Base-by-base conservation (phyloP, 2,329 filamentous ascomycete genomes). In the Tolypocladium paradoxum region DNA sequence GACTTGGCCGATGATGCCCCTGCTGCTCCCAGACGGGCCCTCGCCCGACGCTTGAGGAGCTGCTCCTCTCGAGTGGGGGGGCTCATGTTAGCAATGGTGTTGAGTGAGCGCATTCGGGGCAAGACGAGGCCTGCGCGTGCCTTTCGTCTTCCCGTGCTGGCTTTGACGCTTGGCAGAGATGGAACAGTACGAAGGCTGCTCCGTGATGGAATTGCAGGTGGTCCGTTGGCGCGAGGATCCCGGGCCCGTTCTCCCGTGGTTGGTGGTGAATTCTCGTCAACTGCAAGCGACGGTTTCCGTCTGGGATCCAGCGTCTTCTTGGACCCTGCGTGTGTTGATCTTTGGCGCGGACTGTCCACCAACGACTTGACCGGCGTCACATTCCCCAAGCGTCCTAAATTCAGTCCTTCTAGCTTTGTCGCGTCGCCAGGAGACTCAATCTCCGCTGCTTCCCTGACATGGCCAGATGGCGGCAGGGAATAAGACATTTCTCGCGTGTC, bases 401-500 rank as follows among this genome's bases (percentile, higher is more conserved):
- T 37, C 33, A 12, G 18, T 24, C 6, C 29, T 20, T 48, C 48
- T 1, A 43, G n/a, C 34, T 48, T 52, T 2, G 49, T n/a, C 3
- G 51, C 29, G 2, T 58, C 56, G 1, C 33, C 58, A 9, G 67
- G 57, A 2, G 68, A 65, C 7, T 73, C 71, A 50, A 79, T 77
- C 43, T 80, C 76, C 1, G 78, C 75, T 9, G 63, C 59, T 60
- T 81, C 77, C 38, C 76, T 70, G 20, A 78, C 61, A 58, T 81
- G 77, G 0, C 74, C 68, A 20, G 63, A 57, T 1, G 48, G 35
- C 5, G 58, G 56, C n/a, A 58, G 36, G 8, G 48, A 27, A 12
- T 54, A 40, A 0, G 31, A 50, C 16, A 51, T 35, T 8, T 58
- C 57, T 5, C 43, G 49, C 29, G 37, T 38, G 4, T 54, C 56